These are phyloP conservation scores for Penicillium sp. DNA, from an alignment of 2,329 filamentous ascomycete genomes.

Conservation along the genomic window DNA sequence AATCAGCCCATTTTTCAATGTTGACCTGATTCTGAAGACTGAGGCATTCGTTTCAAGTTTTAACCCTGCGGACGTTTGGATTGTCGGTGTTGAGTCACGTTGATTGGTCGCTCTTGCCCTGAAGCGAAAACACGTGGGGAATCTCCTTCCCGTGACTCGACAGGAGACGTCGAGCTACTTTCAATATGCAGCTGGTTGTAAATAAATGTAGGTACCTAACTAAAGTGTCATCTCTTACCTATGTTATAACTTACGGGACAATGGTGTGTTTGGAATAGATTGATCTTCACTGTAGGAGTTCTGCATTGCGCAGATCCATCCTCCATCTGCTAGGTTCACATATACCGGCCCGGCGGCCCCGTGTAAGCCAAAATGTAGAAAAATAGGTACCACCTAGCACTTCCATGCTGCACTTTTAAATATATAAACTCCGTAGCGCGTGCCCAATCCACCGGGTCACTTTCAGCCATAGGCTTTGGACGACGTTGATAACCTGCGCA, in stretches of 20 bases:
- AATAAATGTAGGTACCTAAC: neutral
- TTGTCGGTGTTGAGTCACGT: neutral
- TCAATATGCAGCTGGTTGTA: neutral
- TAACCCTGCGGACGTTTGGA: neutral
- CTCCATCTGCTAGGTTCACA: too few species aligned
- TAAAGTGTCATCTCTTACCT: too few species aligned
- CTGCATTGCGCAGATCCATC: too few species aligned
- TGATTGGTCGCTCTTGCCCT: constrained; percentile 5
- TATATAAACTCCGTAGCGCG: too few species aligned
- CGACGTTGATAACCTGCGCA: too few species aligned
- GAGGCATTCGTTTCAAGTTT: neutral
- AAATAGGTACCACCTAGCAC: too few species aligned
- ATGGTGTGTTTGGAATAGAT: neutral
- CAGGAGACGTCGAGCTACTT: neutral
- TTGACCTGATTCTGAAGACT: neutral
- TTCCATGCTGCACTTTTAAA: too few species aligned
- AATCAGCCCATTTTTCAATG: constrained; percentile 7
- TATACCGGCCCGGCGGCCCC: too few species aligned
- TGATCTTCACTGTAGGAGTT: neutral
- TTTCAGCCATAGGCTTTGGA: too few species aligned
- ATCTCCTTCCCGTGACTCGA: neutral
- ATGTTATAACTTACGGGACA: neutral
- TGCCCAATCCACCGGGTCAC: too few species aligned
- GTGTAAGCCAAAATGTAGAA: too few species aligned
- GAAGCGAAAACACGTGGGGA: constrained; percentile 8